Evolutionary conservation across 192 early-diverging fungal genomes (phyloP).

Genomic region (Coemansia sp.): DNA sequence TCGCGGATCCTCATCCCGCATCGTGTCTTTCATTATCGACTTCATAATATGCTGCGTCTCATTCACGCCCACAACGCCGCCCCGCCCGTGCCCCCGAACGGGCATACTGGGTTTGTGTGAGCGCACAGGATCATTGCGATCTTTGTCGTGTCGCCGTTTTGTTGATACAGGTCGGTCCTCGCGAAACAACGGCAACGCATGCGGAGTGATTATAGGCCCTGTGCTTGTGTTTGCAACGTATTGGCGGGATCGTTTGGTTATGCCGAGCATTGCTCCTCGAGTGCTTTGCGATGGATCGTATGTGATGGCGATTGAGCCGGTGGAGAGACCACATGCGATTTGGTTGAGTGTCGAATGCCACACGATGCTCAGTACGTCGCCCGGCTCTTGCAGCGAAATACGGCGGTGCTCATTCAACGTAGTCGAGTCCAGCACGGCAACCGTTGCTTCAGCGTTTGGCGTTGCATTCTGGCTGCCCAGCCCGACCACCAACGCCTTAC

Average conservation of each 20-base stretch:
- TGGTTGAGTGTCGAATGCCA: slow-evolving; percentile 92
- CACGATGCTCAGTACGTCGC: slow-evolving; percentile 70
- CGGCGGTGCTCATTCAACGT: slow-evolving; percentile 5
- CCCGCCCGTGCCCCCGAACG: slow-evolving; percentile 74
- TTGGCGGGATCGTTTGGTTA: slow-evolving; percentile 44
- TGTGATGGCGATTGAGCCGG: slow-evolving; percentile 72
- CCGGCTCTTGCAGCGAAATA: slow-evolving; percentile 3
- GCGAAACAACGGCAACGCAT: slow-evolving; percentile 85
- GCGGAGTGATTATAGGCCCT: slow-evolving; percentile 81
- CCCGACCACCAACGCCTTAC: slow-evolving; percentile 76
- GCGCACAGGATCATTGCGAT: slow-evolving; percentile 68
- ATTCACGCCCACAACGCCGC: slow-evolving; percentile 83
- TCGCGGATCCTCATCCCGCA: slow-evolving; percentile 86
- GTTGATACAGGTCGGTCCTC: slow-evolving; percentile 60
- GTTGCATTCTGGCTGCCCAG: background rate
- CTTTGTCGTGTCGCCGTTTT: slow-evolving; percentile 75
- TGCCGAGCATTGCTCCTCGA: slow-evolving; percentile 73
- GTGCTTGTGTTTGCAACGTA: background rate
- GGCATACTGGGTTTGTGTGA: slow-evolving; percentile 67
- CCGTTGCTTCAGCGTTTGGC: background rate
- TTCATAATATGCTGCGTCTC: slow-evolving; percentile 86
- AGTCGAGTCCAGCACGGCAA: slow-evolving; percentile 19
- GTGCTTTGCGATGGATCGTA: slow-evolving; percentile 70
- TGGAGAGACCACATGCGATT: slow-evolving; percentile 74
- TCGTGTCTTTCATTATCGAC: slow-evolving; percentile 67